phyloP scores from a whole-genome alignment of 2,329 filamentous ascomycete genomes.

The Fusarium mangiferae region DNA sequence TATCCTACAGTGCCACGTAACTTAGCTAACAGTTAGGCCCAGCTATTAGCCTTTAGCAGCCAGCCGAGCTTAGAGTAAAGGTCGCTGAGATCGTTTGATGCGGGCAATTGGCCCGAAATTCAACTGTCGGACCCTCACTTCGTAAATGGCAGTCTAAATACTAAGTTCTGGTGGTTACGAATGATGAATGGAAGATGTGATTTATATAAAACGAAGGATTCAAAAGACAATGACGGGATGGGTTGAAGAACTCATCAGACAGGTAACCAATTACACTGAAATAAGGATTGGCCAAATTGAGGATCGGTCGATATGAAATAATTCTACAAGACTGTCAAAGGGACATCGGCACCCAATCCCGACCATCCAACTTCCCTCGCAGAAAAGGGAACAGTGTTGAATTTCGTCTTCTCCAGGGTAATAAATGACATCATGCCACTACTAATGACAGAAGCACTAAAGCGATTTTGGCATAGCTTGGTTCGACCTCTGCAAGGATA shows the following conservation, averaged over 20 bases:
- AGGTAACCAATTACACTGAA: neutral
- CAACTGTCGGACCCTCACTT: no score
- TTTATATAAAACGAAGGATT: no score
- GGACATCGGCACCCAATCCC: rapidly evolving
- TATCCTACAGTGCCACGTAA: no score
- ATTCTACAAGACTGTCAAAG: neutral
- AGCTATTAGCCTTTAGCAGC: neutral
- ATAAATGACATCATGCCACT: neutral
- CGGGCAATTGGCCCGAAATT: rapidly evolving
- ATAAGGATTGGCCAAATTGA: neutral
- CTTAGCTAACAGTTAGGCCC: neutral
- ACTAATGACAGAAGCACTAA: neutral
- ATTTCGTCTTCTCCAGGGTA: neutral
- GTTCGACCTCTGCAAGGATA: neutral
- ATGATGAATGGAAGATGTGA: no score
- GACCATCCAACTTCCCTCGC: neutral
- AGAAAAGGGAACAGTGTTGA: neutral
- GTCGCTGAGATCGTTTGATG: rapidly evolving
- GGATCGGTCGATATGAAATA: rapidly evolving
- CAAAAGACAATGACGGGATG: no score
- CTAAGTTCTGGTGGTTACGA: no score
- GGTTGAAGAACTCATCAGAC: no score
- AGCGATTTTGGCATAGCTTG: neutral
- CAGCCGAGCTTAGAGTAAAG: neutral
- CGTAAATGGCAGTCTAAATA: no score